Conservation (phyloP, 2,329 filamentous ascomycete genomes). For the Acrodontium crateriforme region DNA sequence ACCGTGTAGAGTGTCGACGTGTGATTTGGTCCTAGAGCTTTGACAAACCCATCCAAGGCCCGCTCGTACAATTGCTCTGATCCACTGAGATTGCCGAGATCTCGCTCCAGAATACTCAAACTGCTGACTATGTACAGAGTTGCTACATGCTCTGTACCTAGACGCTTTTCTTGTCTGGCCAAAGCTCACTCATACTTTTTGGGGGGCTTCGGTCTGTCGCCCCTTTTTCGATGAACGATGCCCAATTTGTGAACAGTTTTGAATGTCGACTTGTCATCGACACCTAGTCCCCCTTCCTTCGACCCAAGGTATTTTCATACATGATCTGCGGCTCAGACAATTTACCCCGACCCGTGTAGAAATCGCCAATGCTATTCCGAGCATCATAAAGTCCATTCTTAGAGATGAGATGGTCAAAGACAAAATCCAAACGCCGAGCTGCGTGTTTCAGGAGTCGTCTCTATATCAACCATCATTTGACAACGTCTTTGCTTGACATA, state of each 20-base stretch:
- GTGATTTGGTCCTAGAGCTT: slow-evolving; percentile 3
- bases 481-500: not conserved
- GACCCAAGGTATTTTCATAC: not conserved
- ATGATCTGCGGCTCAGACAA: not conserved
- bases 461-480: not conserved
- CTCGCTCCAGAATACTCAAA: not conserved
- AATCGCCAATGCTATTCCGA: not conserved
- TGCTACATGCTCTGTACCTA: not conserved
- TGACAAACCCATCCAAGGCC: slow-evolving; percentile 4
- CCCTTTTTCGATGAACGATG: not conserved
- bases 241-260: not conserved
- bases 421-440: not conserved
- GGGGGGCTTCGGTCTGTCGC: not conserved
- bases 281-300: not conserved
- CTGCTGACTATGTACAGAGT: not conserved
- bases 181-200: not conserved
- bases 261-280: not conserved
- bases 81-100: slow-evolving; percentile 2
- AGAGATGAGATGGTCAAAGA: not conserved
- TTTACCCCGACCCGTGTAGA: not conserved
- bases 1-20: slow-evolving; percentile 5
- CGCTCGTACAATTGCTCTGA: slow-evolving; percentile 5
- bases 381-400: not conserved
- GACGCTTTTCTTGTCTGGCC: not conserved
- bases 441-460: not conserved